Evolutionary conservation across 768 basidiomycete genomes (phyloP).

Genomic region (Cystobasidium onofrii): DNA sequence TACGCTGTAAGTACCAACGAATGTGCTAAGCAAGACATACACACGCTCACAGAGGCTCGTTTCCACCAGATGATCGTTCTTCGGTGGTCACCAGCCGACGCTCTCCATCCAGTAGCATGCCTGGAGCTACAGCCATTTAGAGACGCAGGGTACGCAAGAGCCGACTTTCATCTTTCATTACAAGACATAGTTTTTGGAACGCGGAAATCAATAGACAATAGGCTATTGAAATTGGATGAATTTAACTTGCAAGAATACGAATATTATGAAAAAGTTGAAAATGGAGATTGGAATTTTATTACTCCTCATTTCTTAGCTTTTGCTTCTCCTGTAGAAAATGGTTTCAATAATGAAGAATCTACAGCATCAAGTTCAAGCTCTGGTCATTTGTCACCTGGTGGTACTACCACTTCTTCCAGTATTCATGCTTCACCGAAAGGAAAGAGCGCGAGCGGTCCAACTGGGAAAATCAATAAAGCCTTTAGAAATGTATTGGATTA

Average conservation of each 20-base stretch:
- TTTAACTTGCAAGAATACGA: slow-evolving; percentile 90
- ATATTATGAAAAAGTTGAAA: slow-evolving; percentile 87
- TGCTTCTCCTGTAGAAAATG: slow-evolving; percentile 56
- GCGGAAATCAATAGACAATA: slow-evolving; percentile 52
- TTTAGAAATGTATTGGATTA: slow-evolving; percentile 88
- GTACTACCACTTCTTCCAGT: too few relatives aligned
- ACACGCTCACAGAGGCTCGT: too few relatives aligned
- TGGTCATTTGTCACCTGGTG: slow-evolving; percentile 1
- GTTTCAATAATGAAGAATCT: slow-evolving; percentile 26
- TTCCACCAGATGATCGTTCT: slow-evolving; percentile 84
- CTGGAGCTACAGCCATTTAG: slow-evolving; percentile 54
- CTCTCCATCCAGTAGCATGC: slow-evolving; percentile 80
- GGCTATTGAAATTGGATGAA: slow-evolving; percentile 48
- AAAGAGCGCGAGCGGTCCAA: slow-evolving; percentile 14
- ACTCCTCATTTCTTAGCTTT: slow-evolving; percentile 61
- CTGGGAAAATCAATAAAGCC: slow-evolving; percentile 48
- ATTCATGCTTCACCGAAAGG: slow-evolving; percentile 8
- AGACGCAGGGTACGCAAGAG: slow-evolving; percentile 84
- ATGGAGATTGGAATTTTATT: slow-evolving; percentile 80
- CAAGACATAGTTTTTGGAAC: slow-evolving; percentile 89
- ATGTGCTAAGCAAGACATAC: too few relatives aligned
- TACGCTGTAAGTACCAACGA: slow-evolving; percentile 72
- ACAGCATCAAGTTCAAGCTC: slow-evolving; percentile 9
- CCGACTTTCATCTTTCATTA: slow-evolving; percentile 85
- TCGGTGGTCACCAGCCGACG: slow-evolving; percentile 81